phyloP scores from a whole-genome alignment of 768 basidiomycete genomes.

The Omphalotus guepiniiformis region DNA sequence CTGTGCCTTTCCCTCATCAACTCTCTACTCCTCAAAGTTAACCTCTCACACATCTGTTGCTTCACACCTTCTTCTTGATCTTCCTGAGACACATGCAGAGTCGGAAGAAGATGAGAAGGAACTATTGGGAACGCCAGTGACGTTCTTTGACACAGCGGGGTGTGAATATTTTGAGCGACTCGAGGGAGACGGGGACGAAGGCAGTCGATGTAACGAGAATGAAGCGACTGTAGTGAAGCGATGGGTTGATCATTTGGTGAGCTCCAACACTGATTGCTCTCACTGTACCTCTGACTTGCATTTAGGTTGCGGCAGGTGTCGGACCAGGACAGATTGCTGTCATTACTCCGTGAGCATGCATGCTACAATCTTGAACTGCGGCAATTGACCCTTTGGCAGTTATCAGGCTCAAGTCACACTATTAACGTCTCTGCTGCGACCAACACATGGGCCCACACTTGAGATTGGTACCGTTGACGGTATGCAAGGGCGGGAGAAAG shows the following conservation, averaged over 20 bases:
- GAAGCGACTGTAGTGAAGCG: constrained; percentile 81
- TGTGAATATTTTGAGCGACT: constrained; percentile 89
- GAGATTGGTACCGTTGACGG: constrained; percentile 97
- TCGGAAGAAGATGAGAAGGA: constrained; percentile 72
- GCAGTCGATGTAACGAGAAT: constrained; percentile 91
- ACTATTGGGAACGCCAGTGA: constrained; percentile 67
- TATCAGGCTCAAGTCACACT: constrained; percentile 95
- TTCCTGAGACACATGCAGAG: constrained; percentile 48
- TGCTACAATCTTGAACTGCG: neutral
- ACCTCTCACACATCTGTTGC: constrained; percentile 69
- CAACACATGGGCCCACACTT: constrained; percentile 59
- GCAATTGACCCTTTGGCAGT: constrained; percentile 27
- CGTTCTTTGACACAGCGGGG: constrained; percentile 93
- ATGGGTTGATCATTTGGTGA: constrained; percentile 79
- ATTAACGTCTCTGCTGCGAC: constrained; percentile 71
- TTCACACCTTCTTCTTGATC: constrained; percentile 64
- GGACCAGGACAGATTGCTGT: constrained; percentile 74
- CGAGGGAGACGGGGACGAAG: constrained; percentile 80
- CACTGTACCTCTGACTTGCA: neutral
- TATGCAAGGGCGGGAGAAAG: constrained; percentile 96
- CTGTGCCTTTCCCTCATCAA: constrained; percentile 79
- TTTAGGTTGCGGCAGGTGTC: constrained; percentile 58
- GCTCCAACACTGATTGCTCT: constrained; percentile 1
- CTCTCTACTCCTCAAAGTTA: constrained; percentile 71
- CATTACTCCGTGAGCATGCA: constrained; percentile 67